Conservation (phyloP, 306 rosid genomes). For the Cicer yamashitae region DNA sequence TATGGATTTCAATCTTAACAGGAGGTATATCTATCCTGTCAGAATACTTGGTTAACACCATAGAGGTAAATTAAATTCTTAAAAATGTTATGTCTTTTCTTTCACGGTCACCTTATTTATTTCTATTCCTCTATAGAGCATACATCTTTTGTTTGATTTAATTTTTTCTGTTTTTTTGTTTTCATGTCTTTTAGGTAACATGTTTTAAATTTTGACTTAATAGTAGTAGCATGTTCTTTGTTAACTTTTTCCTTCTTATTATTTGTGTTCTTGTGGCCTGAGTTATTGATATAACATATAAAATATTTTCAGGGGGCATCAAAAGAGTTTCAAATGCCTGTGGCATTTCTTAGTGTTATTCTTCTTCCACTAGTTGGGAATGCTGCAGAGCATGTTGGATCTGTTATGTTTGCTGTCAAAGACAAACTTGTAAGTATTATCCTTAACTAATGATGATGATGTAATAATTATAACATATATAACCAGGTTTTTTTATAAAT, state of each 20-base stretch:
- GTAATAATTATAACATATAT: slow-evolving; percentile 2
- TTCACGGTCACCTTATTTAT: neutral
- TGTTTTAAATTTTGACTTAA: neutral
- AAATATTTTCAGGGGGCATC: slow-evolving; percentile 68
- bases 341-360: slow-evolving; percentile 72
- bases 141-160: neutral
- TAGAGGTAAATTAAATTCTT: slow-evolving; percentile 57
- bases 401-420: slow-evolving; percentile 74
- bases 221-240: neutral
- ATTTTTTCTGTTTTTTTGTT: neutral
- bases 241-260: slow-evolving; percentile 16
- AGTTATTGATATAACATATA: neutral
- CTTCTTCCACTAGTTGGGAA: slow-evolving; percentile 73
- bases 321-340: slow-evolving; percentile 56
- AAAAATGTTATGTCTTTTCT: neutral
- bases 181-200: neutral
- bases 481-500: neutral
- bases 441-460: neutral
- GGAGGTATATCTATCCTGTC: slow-evolving; percentile 67
- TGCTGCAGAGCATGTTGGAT: slow-evolving; percentile 76
- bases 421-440: slow-evolving; percentile 68
- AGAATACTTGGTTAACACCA: slow-evolving; percentile 67
- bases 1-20: slow-evolving; percentile 71
- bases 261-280: neutral
- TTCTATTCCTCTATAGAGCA: neutral